These are phyloP conservation scores for Leccinum truebloodii DNA, from an alignment of 768 basidiomycete species.

Conservation along the genomic window DNA sequence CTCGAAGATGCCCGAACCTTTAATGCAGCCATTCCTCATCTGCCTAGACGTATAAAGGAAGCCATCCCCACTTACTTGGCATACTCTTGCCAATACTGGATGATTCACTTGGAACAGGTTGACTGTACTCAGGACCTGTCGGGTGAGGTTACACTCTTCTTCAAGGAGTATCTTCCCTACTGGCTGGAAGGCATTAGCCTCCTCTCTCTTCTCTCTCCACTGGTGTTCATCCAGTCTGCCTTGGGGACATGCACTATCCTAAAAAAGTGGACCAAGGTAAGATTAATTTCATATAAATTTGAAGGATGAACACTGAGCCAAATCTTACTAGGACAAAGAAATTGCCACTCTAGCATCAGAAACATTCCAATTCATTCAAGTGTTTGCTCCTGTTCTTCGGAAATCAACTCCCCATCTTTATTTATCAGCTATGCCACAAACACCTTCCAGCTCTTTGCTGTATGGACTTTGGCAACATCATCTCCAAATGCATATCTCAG, in stretches of 20 bases:
- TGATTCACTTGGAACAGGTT: not conserved
- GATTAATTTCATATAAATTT: not conserved
- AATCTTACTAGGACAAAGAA: not conserved
- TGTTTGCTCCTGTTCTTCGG: not conserved
- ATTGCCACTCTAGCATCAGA: slow-evolving; percentile 2
- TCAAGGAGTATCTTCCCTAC: not conserved
- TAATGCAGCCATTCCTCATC: not conserved
- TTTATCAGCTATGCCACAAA: not conserved
- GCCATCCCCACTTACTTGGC: not conserved
- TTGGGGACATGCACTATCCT: not conserved
- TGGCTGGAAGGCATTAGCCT: not conserved
- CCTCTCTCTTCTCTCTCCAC: not conserved
- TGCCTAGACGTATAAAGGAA: not conserved
- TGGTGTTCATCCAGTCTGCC: not conserved
- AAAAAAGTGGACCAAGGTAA: not conserved
- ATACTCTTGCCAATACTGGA: not conserved
- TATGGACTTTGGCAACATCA: not conserved
- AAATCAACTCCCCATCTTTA: too few relatives aligned
- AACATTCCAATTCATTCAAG: slow-evolving; percentile 6
- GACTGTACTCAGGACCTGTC: not conserved
- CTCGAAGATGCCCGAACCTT: not conserved
- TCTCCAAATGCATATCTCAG: not conserved
- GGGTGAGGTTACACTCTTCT: not conserved
- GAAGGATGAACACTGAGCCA: not conserved
- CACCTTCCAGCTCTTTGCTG: not conserved